Evolutionary conservation across 257 asterid species (phyloP).

Genomic region (Striga asiatica): DNA sequence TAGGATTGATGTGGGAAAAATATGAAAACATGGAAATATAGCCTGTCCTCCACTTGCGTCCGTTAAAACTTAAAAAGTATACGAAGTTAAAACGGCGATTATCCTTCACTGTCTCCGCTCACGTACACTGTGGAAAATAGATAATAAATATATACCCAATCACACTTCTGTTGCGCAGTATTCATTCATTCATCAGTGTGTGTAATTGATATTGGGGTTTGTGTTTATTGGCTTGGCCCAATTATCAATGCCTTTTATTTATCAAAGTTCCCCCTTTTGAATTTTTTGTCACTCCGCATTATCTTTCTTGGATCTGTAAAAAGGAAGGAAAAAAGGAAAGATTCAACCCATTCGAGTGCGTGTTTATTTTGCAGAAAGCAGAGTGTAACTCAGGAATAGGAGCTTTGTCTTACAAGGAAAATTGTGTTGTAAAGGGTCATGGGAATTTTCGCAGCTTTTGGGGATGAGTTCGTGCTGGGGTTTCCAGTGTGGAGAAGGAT

Average conservation of each 20-base stretch:
- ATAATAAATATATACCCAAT: no score
- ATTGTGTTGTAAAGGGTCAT: conserved; percentile 30
- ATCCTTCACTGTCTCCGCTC: no score
- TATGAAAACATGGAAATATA: no score
- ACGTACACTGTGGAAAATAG: no score
- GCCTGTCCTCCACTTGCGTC: no score
- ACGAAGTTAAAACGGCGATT: no score
- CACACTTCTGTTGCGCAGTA: no score
- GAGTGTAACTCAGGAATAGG: conserved; percentile 24
- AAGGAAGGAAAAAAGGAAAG: neutral
- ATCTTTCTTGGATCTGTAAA: conserved; percentile 45
- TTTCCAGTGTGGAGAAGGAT: neutral
- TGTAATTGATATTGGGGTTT: conserved; percentile 28
- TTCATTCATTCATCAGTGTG: no score
- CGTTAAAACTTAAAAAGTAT: no score
- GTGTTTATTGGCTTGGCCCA: conserved; percentile 32
- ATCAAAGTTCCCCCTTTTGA: conserved; percentile 22
- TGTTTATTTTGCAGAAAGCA: conserved; percentile 15
- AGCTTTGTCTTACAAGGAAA: conserved; percentile 14
- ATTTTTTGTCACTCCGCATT: conserved; percentile 45
- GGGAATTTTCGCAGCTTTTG: conserved; percentile 21
- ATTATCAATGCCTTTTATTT: conserved; percentile 19
- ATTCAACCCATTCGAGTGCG: conserved; percentile 23
- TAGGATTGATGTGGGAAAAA: no score
- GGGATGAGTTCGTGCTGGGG: neutral